A percentile compares a stretch with the other conserved stretches of the same genome.
These are phyloP conservation scores for Ambrosia hybrid DNA, from an alignment of 140 eudicot species.

Conservation along the genomic window DNA sequence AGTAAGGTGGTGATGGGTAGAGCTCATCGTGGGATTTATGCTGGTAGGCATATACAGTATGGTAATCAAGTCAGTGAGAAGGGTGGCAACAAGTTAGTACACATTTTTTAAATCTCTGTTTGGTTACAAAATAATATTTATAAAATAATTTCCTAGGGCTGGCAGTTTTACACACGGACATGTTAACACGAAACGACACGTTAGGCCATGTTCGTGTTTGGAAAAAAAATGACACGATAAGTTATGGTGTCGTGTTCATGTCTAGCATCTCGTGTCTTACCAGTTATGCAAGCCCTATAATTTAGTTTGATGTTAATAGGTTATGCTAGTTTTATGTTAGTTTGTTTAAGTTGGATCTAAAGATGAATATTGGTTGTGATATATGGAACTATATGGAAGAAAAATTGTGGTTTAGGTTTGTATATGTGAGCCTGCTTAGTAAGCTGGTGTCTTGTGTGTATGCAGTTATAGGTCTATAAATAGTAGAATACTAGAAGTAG, in stretches of 20 bases:
- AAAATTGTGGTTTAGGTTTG: too few species aligned
- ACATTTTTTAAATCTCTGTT: not conserved
- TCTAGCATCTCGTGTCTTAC: too few species aligned
- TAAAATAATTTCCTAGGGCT: too few species aligned
- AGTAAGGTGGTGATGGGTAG: slow-evolving; percentile 84
- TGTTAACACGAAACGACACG: too few species aligned
- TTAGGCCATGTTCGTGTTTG: too few species aligned
- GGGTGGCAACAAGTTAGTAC: slow-evolving; percentile 92
- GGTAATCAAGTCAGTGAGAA: slow-evolving; percentile 87
- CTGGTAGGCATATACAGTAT: slow-evolving; percentile 92
- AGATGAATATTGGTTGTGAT: not conserved
- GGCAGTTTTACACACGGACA: too few species aligned
- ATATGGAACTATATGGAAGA: too few species aligned
- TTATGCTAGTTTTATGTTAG: too few species aligned
- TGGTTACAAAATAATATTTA: not conserved
- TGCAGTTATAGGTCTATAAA: not conserved
- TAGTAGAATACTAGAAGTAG: not conserved
- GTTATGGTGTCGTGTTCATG: too few species aligned
- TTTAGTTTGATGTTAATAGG: too few species aligned
- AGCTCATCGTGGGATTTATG: slow-evolving; percentile 88
- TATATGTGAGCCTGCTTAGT: not conserved
- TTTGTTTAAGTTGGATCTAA: not conserved
- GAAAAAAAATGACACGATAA: too few species aligned
- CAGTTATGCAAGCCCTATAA: too few species aligned
- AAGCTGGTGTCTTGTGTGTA: not conserved